Evolutionary conservation across 2,329 filamentous ascomycete genomes (phyloP), one percentile per base, ranked within the genome.

Genomic region (Cladosporium austrohemisphaericum): DNA sequence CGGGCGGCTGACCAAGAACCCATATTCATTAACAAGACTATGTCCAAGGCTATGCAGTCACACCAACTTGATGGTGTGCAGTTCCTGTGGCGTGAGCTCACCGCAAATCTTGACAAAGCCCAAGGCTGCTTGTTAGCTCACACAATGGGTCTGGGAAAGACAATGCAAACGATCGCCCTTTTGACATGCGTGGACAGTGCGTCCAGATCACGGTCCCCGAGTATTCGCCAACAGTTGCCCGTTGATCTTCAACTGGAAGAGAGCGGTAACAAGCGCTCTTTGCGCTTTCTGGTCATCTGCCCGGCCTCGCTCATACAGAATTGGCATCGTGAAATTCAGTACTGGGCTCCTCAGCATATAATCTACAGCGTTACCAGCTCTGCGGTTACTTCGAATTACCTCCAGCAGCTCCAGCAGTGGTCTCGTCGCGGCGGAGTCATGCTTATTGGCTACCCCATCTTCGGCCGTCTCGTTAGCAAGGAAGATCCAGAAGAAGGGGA

Each of bases 111-210:
- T 6, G 77, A 83, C 49, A 64, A 72, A 1, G 70, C 75, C 14
- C 83, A 90, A 65, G 90, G 90, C 2, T 94, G 88, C 62, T 75
- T 95, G 10, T 74, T 95, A 16, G 86, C 90, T 5, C 90, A 95
- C 65, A 88, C 87, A 0, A 95, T 95, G 90, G 91, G 91, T 1
- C 71, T 95, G 2, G 90, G 90, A 13, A 96, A 95, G 71, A 94
- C 90, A 0, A 89, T 95, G 84, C 90, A 95, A 70, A 76, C 75
- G 5, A 88, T 95, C 52, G 86, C 88, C 1, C 71, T 95, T n/a
- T 76, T 96, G 5, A 77, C 86, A 13, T 83, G 87, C 0, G 79
- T 95, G 53, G 75, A 82, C 4, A 78, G 87, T 57, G 80, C 88
- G 3, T 76, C 81, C 3, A 63, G 65, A 16, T 91, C 86, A 0